These are phyloP conservation scores for Brassica incana DNA, from an alignment of 345 rosid genomes.

Conservation along the genomic window DNA sequence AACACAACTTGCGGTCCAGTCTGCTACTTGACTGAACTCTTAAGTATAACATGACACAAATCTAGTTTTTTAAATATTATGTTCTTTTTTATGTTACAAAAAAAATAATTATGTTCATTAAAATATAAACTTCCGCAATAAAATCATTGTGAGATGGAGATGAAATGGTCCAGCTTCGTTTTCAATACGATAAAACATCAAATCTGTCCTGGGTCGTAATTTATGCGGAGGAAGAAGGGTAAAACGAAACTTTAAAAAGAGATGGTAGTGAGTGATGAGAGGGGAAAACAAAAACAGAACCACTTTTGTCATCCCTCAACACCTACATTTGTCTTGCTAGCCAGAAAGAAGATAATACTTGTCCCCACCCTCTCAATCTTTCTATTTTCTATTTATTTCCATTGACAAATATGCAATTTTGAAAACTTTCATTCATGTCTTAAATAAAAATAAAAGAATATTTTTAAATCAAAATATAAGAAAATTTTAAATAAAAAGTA, in stretches of 20 bases:
- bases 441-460: neutral
- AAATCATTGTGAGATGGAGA: neutral
- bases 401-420: constrained; percentile 13
- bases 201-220: constrained; percentile 11
- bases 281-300: constrained; percentile 39
- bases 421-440: neutral
- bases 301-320: constrained; percentile 35
- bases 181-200: constrained; percentile 2
- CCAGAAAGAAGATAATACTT: constrained; percentile 42
- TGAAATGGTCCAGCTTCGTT: neutral
- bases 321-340: constrained; percentile 40
- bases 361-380: constrained; percentile 44
- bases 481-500: neutral
- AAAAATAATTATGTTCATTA: no score
- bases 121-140: neutral
- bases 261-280: constrained; percentile 38
- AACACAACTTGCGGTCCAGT: neutral
- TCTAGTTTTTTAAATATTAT: neutral
- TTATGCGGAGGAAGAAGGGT: constrained; percentile 24
- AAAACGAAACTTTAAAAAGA: neutral
- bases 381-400: constrained; percentile 1
- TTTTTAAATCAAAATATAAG: neutral
- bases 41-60: neutral
- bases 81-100: neutral
- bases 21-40: neutral